Evolutionary conservation across 805 yeast species (phyloP), one percentile per base, ranked within the genome.

Genomic region (Saturnispora dispora): DNA sequence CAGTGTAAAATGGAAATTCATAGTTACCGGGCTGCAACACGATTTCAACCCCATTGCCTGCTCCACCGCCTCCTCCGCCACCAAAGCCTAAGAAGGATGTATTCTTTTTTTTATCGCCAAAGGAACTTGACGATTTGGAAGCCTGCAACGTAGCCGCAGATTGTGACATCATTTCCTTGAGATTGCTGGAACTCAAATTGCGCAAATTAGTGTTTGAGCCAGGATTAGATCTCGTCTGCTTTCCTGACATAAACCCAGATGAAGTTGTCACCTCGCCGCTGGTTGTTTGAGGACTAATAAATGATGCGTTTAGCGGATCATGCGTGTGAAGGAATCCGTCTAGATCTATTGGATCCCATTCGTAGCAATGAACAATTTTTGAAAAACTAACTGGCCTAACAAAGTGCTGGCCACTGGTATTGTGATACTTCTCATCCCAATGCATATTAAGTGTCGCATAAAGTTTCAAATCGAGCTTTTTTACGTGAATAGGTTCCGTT

Each of bases 1-100:
- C 75, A 0, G 91, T 77, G 55, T 83, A 83, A 64, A 93, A 93
- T 0, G 98, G 97, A 59, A 93, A 79, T 61, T 86, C 95, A 63
- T 91, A 89, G 65, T 86, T 86, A 0, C 98, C 98, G 54, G 76
- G 79, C 1, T 73, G 74, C 51, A 85, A 64, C 5, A 74, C 67
- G 53, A 76, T 48, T 9, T 50, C 49, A 2, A 13, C 39, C 9
- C 39, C n/a, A 8, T 13, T 28, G 18, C 37, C 37, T 17, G 18
- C 18, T 5, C 28, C 25, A 3, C 41, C n/a, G 11, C 18, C 30
- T 17, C 27, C 32, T 11, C 23, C 25, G 6, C 45, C 45, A 9
- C 48, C 52, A 39, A 44, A 45, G 4, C 48, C 52, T 22, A 45
- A 22, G 23, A 39, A 35, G 27, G 46, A 20, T 5, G 44, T 11